Evolutionary conservation across 768 basidiomycete genomes (phyloP).

Genomic region (Tricholoma sp.): DNA sequence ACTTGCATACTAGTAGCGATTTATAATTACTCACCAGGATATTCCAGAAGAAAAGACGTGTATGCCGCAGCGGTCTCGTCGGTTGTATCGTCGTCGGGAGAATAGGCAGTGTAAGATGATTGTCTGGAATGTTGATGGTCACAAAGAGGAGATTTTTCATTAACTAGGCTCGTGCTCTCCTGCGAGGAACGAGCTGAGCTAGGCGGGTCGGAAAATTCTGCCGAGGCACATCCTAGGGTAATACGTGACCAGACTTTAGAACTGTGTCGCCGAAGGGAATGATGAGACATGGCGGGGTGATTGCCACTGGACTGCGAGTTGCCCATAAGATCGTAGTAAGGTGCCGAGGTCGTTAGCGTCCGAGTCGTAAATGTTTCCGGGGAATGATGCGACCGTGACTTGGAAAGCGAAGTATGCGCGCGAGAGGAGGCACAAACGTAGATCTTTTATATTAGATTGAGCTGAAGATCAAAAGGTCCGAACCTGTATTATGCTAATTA

Average conservation of each 20-base stretch:
- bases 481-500: background rate
- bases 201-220: constrained; percentile 29
- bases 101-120: constrained; percentile 20
- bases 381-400: no score
- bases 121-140: constrained; percentile 21
- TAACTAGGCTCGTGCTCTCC: constrained; percentile 32
- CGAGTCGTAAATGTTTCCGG: background rate
- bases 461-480: background rate
- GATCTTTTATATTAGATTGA: background rate
- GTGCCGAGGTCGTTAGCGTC: constrained; percentile 2
- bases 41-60: constrained; percentile 41
- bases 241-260: constrained; percentile 34
- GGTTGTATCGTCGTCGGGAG: constrained; percentile 23
- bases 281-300: constrained; percentile 14
- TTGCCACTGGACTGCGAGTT: constrained; percentile 25
- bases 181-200: constrained; percentile 24
- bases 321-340: constrained; percentile 22
- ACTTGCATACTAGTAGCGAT: background rate
- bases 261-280: constrained; percentile 26
- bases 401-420: background rate
- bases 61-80: constrained; percentile 40
- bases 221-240: constrained; percentile 34
- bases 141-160: constrained; percentile 22
- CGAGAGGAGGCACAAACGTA: background rate
- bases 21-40: constrained; percentile 25